Conservation (phyloP, 805 yeast species). For the Candida montana region DNA sequence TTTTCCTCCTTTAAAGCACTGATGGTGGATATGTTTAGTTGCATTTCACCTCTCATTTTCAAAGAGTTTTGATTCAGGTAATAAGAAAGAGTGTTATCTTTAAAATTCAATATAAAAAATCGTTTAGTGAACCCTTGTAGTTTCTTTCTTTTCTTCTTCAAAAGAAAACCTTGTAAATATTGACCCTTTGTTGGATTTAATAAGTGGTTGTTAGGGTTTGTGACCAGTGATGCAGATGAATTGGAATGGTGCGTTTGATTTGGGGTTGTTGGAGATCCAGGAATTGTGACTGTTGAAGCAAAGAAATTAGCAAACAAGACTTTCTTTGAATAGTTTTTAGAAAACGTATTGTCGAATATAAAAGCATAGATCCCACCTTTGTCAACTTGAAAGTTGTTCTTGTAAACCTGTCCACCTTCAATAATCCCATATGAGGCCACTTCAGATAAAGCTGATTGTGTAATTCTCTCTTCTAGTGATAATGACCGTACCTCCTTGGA, state of each 20-base stretch:
- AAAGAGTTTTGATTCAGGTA: slow-evolving; percentile 65
- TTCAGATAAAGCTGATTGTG: slow-evolving; percentile 43
- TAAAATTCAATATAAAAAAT: slow-evolving; percentile 76
- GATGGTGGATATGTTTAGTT: slow-evolving; percentile 73
- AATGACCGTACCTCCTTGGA: slow-evolving; percentile 36
- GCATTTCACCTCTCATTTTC: slow-evolving; percentile 87
- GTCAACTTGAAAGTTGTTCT: slow-evolving; percentile 54
- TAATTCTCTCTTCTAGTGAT: slow-evolving; percentile 53
- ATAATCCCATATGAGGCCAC: slow-evolving; percentile 53
- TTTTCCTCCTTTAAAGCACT: slow-evolving; percentile 65
- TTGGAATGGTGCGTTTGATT: slow-evolving; percentile 11
- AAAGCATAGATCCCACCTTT: slow-evolving; percentile 77
- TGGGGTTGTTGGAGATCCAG: neutral
- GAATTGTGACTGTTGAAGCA: slow-evolving; percentile 5
- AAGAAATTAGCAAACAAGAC: slow-evolving; percentile 52
- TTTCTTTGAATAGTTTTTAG: slow-evolving; percentile 79
- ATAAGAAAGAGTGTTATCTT: slow-evolving; percentile 79
- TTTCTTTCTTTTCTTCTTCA: slow-evolving; percentile 78
- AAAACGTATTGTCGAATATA: slow-evolving; percentile 86
- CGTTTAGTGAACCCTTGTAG: slow-evolving; percentile 84
- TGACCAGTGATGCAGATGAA: slow-evolving; percentile 6
- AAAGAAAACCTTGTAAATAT: slow-evolving; percentile 68
- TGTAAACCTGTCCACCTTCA: slow-evolving; percentile 53
- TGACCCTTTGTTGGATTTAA: slow-evolving; percentile 56
- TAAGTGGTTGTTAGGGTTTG: slow-evolving; percentile 5